Evolutionary conservation across 176 grass and related monocot genomes (phyloP).

Genomic region (Eragrostis curvula): DNA sequence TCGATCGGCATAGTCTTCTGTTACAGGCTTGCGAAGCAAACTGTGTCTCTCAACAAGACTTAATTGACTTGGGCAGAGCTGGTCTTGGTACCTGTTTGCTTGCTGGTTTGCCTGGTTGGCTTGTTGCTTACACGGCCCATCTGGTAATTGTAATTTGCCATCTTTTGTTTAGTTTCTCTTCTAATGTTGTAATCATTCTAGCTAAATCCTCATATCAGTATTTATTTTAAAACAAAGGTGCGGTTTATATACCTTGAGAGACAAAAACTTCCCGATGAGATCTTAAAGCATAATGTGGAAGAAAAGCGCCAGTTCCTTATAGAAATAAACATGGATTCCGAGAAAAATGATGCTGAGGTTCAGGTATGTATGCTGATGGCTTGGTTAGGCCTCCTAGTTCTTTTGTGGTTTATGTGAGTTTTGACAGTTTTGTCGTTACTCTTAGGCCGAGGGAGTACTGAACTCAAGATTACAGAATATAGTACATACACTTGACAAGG

Average conservation of each 20-base stretch:
- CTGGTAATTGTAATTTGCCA: constrained; percentile 62
- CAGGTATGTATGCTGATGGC: constrained; percentile 58
- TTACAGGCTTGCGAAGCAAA: constrained; percentile 94
- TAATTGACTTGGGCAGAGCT: constrained; percentile 92
- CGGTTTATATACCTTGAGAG: constrained; percentile 97
- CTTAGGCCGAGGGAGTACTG: constrained; percentile 89
- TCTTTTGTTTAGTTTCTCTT: constrained; percentile 47
- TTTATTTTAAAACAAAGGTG: constrained; percentile 68
- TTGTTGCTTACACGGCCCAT: constrained; percentile 88
- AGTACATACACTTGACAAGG: constrained; percentile 95
- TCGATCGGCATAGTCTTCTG: constrained; percentile 85
- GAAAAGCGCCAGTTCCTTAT: constrained; percentile 92
- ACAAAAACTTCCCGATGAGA: constrained; percentile 86
- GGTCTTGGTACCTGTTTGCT: constrained; percentile 98
- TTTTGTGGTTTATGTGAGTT: constrained; percentile 28
- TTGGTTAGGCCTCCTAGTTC: constrained; percentile 15
- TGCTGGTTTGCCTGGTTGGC: constrained; percentile 91
- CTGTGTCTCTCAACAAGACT: constrained; percentile 88
- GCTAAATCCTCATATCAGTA: constrained; percentile 13
- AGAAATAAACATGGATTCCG: constrained; percentile 84
- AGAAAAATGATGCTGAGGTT: constrained; percentile 90
- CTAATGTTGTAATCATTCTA: constrained; percentile 22
- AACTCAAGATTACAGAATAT: constrained; percentile 97
- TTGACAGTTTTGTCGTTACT: constrained; percentile 28
- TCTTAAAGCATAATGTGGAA: constrained; percentile 84